These are phyloP conservation scores for Pulveroboletus sp. DNA, from an alignment of 768 basidiomycete genomes.

Conservation along the genomic window DNA sequence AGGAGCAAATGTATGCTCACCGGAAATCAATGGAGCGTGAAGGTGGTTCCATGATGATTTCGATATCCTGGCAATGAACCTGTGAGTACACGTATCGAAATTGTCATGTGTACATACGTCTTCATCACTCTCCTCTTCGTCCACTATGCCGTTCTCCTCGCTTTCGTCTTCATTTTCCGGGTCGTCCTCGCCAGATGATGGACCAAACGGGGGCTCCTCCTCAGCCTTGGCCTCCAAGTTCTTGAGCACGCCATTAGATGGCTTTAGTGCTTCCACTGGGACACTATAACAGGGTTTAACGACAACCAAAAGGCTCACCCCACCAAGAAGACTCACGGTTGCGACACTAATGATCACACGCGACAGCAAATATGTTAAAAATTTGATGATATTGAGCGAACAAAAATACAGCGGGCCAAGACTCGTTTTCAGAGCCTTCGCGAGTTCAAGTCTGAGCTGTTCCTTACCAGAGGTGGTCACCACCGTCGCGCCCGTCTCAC, in stretches of 20 bases:
- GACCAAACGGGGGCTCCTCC: slow-evolving; percentile 31
- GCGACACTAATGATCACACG: slow-evolving; percentile 49
- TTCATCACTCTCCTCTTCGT: slow-evolving; percentile 37
- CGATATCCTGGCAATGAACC: slow-evolving; percentile 56
- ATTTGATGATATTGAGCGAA: slow-evolving; percentile 36
- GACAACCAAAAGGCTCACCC: slow-evolving; percentile 19
- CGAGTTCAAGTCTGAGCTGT: slow-evolving; percentile 23
- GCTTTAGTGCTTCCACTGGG: slow-evolving; percentile 39
- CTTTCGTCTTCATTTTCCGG: slow-evolving; percentile 23
- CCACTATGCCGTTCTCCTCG: slow-evolving; percentile 1
- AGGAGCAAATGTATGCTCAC: slow-evolving; percentile 35
- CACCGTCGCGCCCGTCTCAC: slow-evolving; percentile 41
- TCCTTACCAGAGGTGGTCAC: slow-evolving; percentile 45
- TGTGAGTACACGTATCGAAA: slow-evolving; percentile 3
- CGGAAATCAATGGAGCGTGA: slow-evolving; percentile 72
- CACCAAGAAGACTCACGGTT: slow-evolving; percentile 52
- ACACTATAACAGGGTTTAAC: slow-evolving; percentile 30
- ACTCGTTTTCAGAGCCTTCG: slow-evolving; percentile 25
- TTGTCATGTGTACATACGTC: slow-evolving; percentile 34
- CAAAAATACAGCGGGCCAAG: slow-evolving; percentile 31
- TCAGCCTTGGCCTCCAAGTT: slow-evolving; percentile 46
- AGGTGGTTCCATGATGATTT: slow-evolving; percentile 85
- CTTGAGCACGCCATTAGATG: slow-evolving; percentile 47
- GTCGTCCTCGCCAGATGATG: slow-evolving; percentile 17
- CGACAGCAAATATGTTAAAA: slow-evolving; percentile 35